These are phyloP conservation scores for Lasiodiplodia citricola DNA, from an alignment of 2,329 filamentous ascomycete species.

Conservation along the genomic window DNA sequence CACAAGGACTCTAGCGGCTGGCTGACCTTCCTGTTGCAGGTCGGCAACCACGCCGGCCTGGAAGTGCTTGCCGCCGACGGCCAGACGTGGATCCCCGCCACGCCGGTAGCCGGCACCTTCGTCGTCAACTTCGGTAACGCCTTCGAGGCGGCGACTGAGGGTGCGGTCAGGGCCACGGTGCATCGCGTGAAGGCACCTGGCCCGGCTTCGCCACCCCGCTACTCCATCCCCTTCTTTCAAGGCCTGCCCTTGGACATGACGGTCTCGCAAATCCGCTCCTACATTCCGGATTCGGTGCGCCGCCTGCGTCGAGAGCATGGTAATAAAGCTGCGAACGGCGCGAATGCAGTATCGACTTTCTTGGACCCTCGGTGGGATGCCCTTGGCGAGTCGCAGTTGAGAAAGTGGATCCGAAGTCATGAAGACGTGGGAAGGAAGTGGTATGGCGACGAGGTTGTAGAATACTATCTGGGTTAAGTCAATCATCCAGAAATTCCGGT, in stretches of 20 bases:
- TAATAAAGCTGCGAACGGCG: not conserved
- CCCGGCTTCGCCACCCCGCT: constrained; percentile 29
- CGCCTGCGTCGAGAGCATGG: constrained; percentile 28
- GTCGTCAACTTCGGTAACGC: constrained; percentile 66
- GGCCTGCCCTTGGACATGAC: constrained; percentile 43
- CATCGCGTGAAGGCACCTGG: constrained; percentile 38
- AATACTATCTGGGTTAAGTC: constrained; percentile 11
- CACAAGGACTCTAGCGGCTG: constrained; percentile 69
- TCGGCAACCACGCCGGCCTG: constrained; percentile 58
- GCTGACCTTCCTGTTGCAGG: constrained; percentile 69
- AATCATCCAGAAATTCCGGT: too few species aligned
- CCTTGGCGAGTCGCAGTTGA: constrained; percentile 46
- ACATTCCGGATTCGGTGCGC: constrained; percentile 36
- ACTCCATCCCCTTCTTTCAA: constrained; percentile 47
- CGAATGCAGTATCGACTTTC: constrained; percentile 31
- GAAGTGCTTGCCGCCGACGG: constrained; percentile 58
- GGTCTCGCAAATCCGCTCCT: constrained; percentile 48
- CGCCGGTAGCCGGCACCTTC: constrained; percentile 55
- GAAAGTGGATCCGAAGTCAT: constrained; percentile 44
- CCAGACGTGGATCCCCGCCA: constrained; percentile 56
- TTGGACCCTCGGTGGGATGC: constrained; percentile 40
- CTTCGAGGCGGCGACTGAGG: constrained; percentile 62
- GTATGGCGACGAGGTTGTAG: constrained; percentile 36
- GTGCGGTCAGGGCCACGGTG: constrained; percentile 60
- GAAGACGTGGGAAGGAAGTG: constrained; percentile 43